Percentiles rank a stretch among this genome's conserved stretches.
Evolutionary conservation across 1,284 basidiomycete species (phyloP).

Genomic region (Hemileccinum hortonii): DNA sequence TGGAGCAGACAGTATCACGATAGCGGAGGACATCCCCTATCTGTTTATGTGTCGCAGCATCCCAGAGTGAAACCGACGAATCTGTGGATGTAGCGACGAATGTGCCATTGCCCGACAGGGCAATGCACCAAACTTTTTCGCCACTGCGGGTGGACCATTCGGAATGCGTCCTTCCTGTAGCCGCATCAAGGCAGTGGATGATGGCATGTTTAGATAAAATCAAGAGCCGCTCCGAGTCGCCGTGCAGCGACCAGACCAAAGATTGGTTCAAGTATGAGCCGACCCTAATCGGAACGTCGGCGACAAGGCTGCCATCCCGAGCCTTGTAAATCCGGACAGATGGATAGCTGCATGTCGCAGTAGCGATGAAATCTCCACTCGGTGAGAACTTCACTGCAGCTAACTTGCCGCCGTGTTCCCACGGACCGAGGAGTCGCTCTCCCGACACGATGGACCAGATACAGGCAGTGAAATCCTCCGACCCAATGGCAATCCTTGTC

Average conservation of each 20-base stretch:
- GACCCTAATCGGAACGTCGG: no score
- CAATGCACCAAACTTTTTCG: neutral
- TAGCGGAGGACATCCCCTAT: neutral
- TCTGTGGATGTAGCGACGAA: neutral
- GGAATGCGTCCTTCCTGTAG: no score
- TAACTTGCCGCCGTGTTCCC: neutral
- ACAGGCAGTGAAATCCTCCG: no score
- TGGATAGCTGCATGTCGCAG: neutral
- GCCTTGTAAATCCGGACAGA: neutral
- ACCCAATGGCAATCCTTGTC: no score
- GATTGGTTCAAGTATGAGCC: no score
- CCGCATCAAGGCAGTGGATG: no score
- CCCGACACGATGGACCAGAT: no score
- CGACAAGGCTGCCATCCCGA: neutral
- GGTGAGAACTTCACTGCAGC: neutral
- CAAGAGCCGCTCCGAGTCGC: no score
- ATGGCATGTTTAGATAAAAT: no score
- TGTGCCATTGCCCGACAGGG: neutral
- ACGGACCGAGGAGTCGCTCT: neutral
- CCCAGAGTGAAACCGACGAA: neutral
- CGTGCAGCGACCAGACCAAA: no score
- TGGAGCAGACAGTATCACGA: neutral
- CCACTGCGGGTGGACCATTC: no score
- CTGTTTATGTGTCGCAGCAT: neutral
- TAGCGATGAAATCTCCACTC: neutral